Percentiles rank a stretch among this genome's conserved stretches.
Conservation (phyloP, 192 early-diverging fungal species). For the Umbelopsis sp. region DNA sequence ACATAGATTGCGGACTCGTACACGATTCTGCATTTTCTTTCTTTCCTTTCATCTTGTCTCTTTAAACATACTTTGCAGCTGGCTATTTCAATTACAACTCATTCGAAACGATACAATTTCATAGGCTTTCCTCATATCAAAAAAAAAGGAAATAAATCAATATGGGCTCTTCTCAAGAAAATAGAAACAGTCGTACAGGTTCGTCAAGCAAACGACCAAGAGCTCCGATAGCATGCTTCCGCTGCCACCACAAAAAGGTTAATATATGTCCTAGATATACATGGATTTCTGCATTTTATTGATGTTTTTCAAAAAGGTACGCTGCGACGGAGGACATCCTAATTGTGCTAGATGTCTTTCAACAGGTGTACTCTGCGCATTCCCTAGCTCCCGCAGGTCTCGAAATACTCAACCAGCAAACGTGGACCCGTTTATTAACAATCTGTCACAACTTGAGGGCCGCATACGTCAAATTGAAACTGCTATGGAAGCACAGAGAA, state of each 20-base stretch:
- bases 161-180: slow-evolving; percentile 10
- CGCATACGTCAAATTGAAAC: slow-evolving; percentile 37
- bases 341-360: slow-evolving; percentile 36
- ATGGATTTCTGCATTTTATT: background rate
- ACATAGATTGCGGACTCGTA: background rate
- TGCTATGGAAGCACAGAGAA: slow-evolving; percentile 28
- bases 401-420: slow-evolving; percentile 38
- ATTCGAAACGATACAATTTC: background rate
- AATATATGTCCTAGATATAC: background rate
- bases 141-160: background rate
- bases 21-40: background rate
- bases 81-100: background rate
- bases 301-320: slow-evolving; percentile 24
- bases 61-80: background rate
- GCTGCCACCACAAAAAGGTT: slow-evolving; percentile 45
- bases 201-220: slow-evolving; percentile 39
- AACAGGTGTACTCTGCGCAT: slow-evolving; percentile 35
- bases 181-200: slow-evolving; percentile 3
- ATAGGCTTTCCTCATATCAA: background rate
- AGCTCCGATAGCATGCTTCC: slow-evolving; percentile 40
- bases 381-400: slow-evolving; percentile 41
- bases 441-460: slow-evolving; percentile 34
- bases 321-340: slow-evolving; percentile 38
- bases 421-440: slow-evolving; percentile 41
- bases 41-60: background rate